Evolutionary conservation across 805 yeast species (phyloP).

Genomic region (Starmera caribaea): DNA sequence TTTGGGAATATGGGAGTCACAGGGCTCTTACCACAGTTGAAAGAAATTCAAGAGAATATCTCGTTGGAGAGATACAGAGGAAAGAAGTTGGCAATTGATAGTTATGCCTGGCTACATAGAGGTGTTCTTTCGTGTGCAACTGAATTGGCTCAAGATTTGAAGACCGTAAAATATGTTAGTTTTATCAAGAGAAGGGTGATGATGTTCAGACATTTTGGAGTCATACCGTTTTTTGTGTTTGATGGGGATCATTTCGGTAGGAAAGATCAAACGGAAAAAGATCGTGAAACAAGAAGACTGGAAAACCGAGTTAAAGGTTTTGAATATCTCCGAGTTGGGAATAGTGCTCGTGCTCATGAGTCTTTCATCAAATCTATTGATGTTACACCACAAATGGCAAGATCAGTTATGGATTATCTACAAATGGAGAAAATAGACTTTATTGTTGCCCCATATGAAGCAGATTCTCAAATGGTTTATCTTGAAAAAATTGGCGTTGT

Average conservation of each 20-base stretch:
- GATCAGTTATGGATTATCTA: constrained; percentile 66
- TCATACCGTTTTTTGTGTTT: constrained; percentile 81
- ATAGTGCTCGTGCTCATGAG: constrained; percentile 50
- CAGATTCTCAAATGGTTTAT: constrained; percentile 94
- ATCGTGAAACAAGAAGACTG: constrained; percentile 47
- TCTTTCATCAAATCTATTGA: constrained; percentile 73
- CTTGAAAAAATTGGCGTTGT: constrained; percentile 67
- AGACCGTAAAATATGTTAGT: constrained; percentile 64
- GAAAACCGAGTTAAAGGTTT: constrained; percentile 51
- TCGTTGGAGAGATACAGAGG: constrained; percentile 58
- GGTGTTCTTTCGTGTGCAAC: constrained; percentile 76
- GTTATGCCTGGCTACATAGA: constrained; percentile 93
- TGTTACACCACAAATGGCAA: constrained; percentile 88
- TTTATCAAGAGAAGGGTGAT: constrained; percentile 59
- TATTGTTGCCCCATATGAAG: constrained; percentile 96
- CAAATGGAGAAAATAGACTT: constrained; percentile 47
- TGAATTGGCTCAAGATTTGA: constrained; percentile 62
- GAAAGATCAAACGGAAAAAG: constrained; percentile 62
- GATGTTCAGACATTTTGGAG: constrained; percentile 54
- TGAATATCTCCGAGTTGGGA: constrained; percentile 40
- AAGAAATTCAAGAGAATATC: constrained; percentile 56
- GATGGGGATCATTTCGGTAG: constrained; percentile 87
- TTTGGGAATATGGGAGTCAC: constrained; percentile 58
- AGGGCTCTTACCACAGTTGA: constrained; percentile 73
- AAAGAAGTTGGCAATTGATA: constrained; percentile 81